These are phyloP conservation scores for Penicillium arizonense DNA, from an alignment of 495 filamentous ascomycete genomes.

Conservation along the genomic window DNA sequence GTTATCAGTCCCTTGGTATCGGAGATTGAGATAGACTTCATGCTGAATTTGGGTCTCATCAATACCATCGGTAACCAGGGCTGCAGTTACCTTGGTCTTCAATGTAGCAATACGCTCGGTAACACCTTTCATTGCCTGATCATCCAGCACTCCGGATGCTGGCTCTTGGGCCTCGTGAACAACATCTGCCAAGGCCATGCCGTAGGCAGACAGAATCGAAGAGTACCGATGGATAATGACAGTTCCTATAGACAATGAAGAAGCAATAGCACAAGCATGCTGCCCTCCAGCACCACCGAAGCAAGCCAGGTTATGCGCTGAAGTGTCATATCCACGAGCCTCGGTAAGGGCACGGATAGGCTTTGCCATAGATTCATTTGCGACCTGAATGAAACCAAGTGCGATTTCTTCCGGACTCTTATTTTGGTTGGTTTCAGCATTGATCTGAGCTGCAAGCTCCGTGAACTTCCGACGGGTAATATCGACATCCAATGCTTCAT, in stretches of 20 bases:
- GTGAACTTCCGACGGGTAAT: conserved; percentile 69
- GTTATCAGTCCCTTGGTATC: conserved; percentile 85
- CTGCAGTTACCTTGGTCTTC: conserved; percentile 10
- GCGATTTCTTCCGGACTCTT: conserved; percentile 77
- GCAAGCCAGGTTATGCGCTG: conserved; percentile 78
- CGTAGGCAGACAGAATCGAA: conserved; percentile 88
- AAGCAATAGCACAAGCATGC: conserved; percentile 93
- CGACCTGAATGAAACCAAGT: conserved; percentile 75
- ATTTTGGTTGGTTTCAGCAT: conserved; percentile 49
- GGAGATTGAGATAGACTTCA: conserved; percentile 87
- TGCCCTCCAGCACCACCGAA: conserved; percentile 94
- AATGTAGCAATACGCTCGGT: conserved; percentile 7
- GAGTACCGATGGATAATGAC: conserved; percentile 88
- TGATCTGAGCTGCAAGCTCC: conserved; percentile 71
- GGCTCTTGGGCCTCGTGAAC: conserved; percentile 88
- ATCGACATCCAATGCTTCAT: conserved; percentile 72
- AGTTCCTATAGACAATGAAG: conserved; percentile 75
- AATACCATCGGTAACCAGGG: conserved; percentile 47
- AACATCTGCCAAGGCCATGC: conserved; percentile 91
- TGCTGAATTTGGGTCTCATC: conserved; percentile 68
- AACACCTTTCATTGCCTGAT: conserved; percentile 8
- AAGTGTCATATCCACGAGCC: conserved; percentile 86
- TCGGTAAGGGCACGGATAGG: conserved; percentile 89
- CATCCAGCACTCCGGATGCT: conserved; percentile 51
- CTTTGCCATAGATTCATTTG: conserved; percentile 90